Evolutionary conservation across 2,329 filamentous ascomycete species (phyloP).

Genomic region (Fusarium ambrosium): DNA sequence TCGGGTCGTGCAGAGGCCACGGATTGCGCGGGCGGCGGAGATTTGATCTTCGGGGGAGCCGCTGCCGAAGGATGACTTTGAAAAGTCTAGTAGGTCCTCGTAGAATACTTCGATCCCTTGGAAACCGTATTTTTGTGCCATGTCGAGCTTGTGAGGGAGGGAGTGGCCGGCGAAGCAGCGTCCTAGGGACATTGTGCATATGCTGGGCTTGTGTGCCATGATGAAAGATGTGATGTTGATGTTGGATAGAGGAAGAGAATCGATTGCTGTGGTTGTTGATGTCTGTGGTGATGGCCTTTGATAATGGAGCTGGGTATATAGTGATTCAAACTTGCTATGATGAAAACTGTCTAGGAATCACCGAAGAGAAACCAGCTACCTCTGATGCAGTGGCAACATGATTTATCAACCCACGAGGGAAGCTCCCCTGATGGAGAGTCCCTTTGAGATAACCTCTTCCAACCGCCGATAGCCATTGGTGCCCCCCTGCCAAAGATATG

Average conservation of each 20-base stretch:
- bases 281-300: not conserved
- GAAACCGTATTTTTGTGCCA: slow-evolving; percentile 75
- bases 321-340: slow-evolving; percentile 2
- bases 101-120: slow-evolving; percentile 82
- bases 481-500: slow-evolving; percentile 4
- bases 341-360: slow-evolving; percentile 3
- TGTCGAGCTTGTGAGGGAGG: slow-evolving; percentile 75
- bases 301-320: slow-evolving; percentile 5
- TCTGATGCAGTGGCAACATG: slow-evolving; percentile 30
- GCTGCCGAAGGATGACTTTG: slow-evolving; percentile 55
- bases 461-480: slow-evolving; percentile 20
- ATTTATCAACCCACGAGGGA: slow-evolving; percentile 26
- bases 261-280: not conserved
- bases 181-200: slow-evolving; percentile 83
- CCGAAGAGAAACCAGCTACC: not conserved
- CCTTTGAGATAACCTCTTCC: slow-evolving; percentile 6
- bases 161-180: slow-evolving; percentile 77
- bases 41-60: slow-evolving; percentile 61
- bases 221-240: not conserved
- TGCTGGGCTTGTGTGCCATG: slow-evolving; percentile 73
- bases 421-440: slow-evolving; percentile 17
- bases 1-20: slow-evolving; percentile 68
- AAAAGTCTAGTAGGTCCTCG: slow-evolving; percentile 78
- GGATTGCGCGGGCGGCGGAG: slow-evolving; percentile 69
- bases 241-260: not conserved